A percentile compares a stretch with the other conserved stretches of the same genome.
These are phyloP conservation scores for Xylariaceae sp. DNA, from an alignment of 2,329 filamentous ascomycete genomes.

Conservation along the genomic window DNA sequence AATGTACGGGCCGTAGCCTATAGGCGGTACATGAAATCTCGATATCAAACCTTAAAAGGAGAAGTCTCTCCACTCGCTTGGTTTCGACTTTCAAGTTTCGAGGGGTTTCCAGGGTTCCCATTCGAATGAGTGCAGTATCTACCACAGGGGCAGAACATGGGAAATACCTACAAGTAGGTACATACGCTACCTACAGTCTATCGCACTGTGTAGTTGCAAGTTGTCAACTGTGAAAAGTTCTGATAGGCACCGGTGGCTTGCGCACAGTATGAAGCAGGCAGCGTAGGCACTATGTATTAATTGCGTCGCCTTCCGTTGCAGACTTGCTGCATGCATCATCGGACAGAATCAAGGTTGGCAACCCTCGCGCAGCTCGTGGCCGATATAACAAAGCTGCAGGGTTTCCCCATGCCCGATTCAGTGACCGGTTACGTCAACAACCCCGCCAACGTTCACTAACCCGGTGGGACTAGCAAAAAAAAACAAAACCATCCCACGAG, in stretches of 20 bases:
- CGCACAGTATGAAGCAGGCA: too few species aligned
- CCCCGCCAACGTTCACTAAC: neutral
- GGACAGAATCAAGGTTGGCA: neutral
- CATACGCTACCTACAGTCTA: too few species aligned
- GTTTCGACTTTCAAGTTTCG: neutral
- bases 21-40: neutral
- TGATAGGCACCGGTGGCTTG: too few species aligned
- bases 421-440: neutral
- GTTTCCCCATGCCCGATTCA: neutral
- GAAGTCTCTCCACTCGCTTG: neutral
- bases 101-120: too few species aligned
- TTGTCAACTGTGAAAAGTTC: too few species aligned
- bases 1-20: neutral
- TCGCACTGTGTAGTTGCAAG: too few species aligned
- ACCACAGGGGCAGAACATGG: too few species aligned
- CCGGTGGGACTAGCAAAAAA: neutral
- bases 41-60: neutral
- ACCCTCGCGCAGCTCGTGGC: neutral
- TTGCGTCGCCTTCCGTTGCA: too few species aligned
- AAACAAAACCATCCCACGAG: neutral
- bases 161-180: too few species aligned
- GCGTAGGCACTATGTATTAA: too few species aligned
- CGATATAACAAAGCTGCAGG: neutral
- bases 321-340: neutral
- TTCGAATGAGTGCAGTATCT: neutral